phyloP scores from a whole-genome alignment of 208 protist genomes.

The Acanthamoeba sp. region DNA sequence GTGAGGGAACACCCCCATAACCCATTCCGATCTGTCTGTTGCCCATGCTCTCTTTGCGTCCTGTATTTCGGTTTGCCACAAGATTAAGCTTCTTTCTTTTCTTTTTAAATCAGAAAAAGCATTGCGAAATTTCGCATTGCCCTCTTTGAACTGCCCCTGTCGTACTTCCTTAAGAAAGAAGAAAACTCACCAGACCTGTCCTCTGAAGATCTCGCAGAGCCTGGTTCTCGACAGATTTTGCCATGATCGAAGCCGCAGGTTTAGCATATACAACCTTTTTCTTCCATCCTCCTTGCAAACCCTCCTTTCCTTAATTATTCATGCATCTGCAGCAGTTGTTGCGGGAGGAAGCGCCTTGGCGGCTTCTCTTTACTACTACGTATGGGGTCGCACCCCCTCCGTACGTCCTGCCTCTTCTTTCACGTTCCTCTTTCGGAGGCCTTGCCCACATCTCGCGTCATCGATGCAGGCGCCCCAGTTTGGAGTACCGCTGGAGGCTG shows the following conservation, averaged over 20 bases:
- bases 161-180: no score
- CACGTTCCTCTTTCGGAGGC: background rate
- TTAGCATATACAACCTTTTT: no score
- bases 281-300: background rate
- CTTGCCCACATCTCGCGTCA: background rate
- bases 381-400: background rate
- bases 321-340: background rate
- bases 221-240: no score
- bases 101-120: background rate
- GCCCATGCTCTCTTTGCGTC: background rate
- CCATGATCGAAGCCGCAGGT: no score
- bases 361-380: conserved; percentile 28
- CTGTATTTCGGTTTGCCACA: background rate
- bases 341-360: background rate
- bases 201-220: no score
- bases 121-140: no score
- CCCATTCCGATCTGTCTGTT: background rate
- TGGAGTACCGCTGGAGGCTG: background rate
- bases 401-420: background rate
- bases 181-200: no score
- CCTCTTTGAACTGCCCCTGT: no score
- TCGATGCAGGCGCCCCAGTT: background rate
- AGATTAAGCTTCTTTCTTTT: background rate
- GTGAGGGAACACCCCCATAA: background rate
- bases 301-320: background rate